Percentiles rank a stretch among this genome's conserved stretches.
Conservation (phyloP, 176 grass and related monocot species). For the Triticum dicoccoides region DNA sequence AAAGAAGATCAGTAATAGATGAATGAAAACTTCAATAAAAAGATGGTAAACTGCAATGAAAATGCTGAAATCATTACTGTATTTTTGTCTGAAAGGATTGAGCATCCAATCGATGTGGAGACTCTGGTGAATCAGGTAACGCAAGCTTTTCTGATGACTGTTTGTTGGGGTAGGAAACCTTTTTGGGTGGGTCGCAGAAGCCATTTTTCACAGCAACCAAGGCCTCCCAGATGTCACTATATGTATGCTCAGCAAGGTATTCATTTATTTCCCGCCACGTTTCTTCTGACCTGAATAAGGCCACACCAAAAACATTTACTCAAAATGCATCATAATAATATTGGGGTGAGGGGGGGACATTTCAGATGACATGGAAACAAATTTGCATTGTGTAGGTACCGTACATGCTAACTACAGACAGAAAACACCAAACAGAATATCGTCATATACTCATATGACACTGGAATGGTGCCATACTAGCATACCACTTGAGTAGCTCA, state of each 20-base stretch:
- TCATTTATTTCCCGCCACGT: not conserved
- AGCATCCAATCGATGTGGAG: not conserved
- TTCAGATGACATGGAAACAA: not conserved
- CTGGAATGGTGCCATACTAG: too few species aligned
- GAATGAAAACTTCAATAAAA: not conserved
- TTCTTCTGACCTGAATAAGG: not conserved
- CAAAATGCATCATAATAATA: not conserved
- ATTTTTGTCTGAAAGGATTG: constrained; percentile 3
- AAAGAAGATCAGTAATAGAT: not conserved
- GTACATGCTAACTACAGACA: too few species aligned
- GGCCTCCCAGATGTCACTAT: too few species aligned
- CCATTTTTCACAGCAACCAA: too few species aligned
- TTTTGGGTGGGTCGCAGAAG: too few species aligned
- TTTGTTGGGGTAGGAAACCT: not conserved
- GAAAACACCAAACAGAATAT: too few species aligned
- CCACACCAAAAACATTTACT: not conserved
- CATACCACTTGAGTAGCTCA: too few species aligned
- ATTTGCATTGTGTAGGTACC: not conserved
- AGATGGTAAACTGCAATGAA: not conserved
- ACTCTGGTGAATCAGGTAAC: not conserved
- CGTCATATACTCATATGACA: too few species aligned
- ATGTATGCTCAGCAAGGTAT: not conserved
- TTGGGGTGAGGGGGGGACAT: not conserved
- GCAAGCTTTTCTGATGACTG: not conserved
- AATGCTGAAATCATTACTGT: not conserved